Evolutionary conservation across 345 rosid genomes (phyloP).

Genomic region (Alliaria petiolata): DNA sequence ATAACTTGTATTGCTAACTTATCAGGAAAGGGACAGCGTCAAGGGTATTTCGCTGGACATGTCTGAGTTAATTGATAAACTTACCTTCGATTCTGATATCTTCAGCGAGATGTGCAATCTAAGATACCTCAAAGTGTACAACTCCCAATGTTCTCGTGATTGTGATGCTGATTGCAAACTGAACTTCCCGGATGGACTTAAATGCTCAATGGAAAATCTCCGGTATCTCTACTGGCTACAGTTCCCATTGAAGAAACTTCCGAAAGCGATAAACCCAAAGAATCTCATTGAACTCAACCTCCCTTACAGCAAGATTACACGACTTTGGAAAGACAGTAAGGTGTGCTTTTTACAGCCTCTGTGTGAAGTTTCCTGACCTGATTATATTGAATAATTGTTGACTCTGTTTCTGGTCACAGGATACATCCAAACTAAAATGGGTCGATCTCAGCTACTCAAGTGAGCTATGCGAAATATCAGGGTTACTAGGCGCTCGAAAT

Average conservation of each 20-base stretch:
- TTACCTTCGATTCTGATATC: not conserved
- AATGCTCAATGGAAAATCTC: not conserved
- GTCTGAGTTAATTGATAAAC: not conserved
- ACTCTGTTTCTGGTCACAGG: slow-evolving; percentile 1
- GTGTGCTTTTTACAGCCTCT: not conserved
- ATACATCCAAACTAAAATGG: slow-evolving; percentile 5
- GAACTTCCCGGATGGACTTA: not conserved
- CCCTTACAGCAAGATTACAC: not conserved
- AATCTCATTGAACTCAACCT: slow-evolving; percentile 15
- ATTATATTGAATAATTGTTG: not conserved
- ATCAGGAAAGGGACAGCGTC: slow-evolving; percentile 9
- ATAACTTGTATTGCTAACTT: not conserved
- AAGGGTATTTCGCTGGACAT: slow-evolving; percentile 16
- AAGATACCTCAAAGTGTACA: slow-evolving; percentile 13
- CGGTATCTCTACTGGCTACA: slow-evolving; percentile 14
- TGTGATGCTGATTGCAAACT: not conserved
- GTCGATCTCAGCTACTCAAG: slow-evolving; percentile 4
- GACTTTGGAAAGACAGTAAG: slow-evolving; percentile 11
- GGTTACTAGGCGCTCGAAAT: slow-evolving; percentile 5
- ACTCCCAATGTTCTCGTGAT: not conserved
- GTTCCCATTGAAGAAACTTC: slow-evolving; percentile 16
- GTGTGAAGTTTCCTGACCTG: too few relatives aligned
- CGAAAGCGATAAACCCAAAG: not conserved
- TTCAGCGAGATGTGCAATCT: slow-evolving; percentile 27
- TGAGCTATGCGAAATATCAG: slow-evolving; percentile 2